Base-by-base conservation (phyloP, 164 flowering plant species). In the Houttuynia cordata region DNA sequence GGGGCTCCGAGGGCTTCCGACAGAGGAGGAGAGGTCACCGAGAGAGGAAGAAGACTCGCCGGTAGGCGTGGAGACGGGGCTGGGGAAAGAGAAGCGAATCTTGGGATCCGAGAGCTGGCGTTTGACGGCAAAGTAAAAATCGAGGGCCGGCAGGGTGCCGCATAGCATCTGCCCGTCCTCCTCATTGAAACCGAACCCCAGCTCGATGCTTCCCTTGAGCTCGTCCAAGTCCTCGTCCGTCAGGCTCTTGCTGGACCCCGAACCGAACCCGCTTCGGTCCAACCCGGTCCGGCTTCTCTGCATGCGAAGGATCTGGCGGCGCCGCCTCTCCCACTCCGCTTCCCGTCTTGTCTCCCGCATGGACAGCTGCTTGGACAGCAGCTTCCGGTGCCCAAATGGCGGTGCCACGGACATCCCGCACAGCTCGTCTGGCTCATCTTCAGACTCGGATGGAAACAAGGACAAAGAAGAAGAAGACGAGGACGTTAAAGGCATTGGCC, bases 141-240 rank as follows among this genome's bases (percentile, higher is more conserved):
- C 98, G 8, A 91, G 76, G 4, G 98, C 98, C 0, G 98, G 98
- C 61, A 91, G 71, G 0, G 96, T 91, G 25, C 69, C 70, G 64
- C 86, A 79, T 6, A 91, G 76, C 18, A 59, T 61, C 25, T 83
- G 92, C 5, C 90, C 92, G 0, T 71, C 78, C 61, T 87, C 86
- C 60, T 88, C 91, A 4, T 79, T 79, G 74, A 88, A 88, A 24
- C 90, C 91, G 24, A 91, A 91, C 0, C 98, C 98, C 4, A 91
- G 76, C 71, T 91, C 98, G 23, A 91, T 87, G 66, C 82, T 80
- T 7, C 96, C 98, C 61, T 83, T 88, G 1, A 88, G 79, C 79
- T 91, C 98, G 18, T 72, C 64, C 51, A 88, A 68, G 56, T 91
- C 98, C 67, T 82, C 98, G 58, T 91, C 98, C 19, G 96, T 86